Conservation (phyloP, 2,329 filamentous ascomycete species). For the Monosporascus sp. region DNA sequence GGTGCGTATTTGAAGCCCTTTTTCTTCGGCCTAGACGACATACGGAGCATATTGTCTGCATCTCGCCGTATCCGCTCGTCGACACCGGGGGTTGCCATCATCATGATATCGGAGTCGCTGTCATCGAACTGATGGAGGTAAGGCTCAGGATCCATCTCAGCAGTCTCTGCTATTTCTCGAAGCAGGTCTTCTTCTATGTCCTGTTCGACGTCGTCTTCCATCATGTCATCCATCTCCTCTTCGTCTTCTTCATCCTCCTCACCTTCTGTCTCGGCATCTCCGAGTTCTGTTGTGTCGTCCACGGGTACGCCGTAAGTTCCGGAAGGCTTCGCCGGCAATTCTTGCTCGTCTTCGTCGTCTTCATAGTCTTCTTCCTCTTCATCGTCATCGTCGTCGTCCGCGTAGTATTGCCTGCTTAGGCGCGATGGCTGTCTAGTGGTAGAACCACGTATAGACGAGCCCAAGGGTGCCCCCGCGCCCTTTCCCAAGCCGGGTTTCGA, state of each 20-base stretch:
- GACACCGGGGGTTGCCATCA: slow-evolving; percentile 51
- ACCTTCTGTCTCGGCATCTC: slow-evolving; percentile 27
- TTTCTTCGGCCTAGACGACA: slow-evolving; percentile 41
- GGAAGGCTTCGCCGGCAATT: slow-evolving; percentile 21
- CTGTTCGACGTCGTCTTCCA: slow-evolving; percentile 31
- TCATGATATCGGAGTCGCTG: slow-evolving; percentile 48
- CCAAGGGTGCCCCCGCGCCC: slow-evolving; percentile 39
- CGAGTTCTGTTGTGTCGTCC: slow-evolving; percentile 36
- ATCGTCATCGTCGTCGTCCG: slow-evolving; percentile 29
- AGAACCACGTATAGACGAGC: slow-evolving; percentile 41
- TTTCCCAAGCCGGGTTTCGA: slow-evolving; percentile 29
- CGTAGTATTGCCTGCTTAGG: slow-evolving; percentile 42
- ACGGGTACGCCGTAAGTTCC: slow-evolving; percentile 28
- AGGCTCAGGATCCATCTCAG: slow-evolving; percentile 4
- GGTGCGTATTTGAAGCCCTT: slow-evolving; percentile 61
- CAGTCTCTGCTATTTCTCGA: slow-evolving; percentile 25
- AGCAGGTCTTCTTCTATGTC: slow-evolving; percentile 31
- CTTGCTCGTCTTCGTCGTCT: slow-evolving; percentile 33
- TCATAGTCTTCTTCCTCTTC: slow-evolving; percentile 35
- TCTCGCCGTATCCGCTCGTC: slow-evolving; percentile 49
- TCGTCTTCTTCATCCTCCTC: slow-evolving; percentile 30
- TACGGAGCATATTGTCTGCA: slow-evolving; percentile 51
- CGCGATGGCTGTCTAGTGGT: slow-evolving; percentile 43
- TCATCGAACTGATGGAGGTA: slow-evolving; percentile 18
- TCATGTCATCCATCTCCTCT: slow-evolving; percentile 34